phyloP scores from a whole-genome alignment of 805 yeast species.

The Candida chilensis region DNA sequence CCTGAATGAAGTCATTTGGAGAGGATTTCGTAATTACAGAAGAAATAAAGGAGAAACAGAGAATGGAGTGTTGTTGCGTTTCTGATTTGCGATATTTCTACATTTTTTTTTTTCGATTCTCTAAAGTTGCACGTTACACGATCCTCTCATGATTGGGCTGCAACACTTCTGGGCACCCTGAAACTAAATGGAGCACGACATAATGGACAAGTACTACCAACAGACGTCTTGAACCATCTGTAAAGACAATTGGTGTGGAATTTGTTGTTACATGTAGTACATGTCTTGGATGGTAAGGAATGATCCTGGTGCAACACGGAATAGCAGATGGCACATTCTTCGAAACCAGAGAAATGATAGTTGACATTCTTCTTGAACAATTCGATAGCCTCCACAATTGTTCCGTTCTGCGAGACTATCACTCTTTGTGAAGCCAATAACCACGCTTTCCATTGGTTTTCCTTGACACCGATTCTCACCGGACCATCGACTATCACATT shows the following conservation, averaged over 20 bases:
- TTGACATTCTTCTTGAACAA: constrained; percentile 67
- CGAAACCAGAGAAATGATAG: constrained; percentile 86
- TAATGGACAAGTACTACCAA: constrained; percentile 87
- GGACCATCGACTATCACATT: constrained; percentile 73
- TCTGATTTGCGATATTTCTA: too few relatives aligned
- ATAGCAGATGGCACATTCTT: constrained; percentile 96
- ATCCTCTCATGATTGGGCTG: too few relatives aligned
- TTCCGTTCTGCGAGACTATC: constrained; percentile 65
- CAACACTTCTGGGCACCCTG: constrained; percentile 9
- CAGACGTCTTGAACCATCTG: constrained; percentile 96
- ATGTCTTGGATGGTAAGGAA: constrained; percentile 80
- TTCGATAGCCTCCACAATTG: constrained; percentile 59
- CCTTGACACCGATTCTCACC: constrained; percentile 78
- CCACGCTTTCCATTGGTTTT: constrained; percentile 94
- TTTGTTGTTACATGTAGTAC: constrained; percentile 86
- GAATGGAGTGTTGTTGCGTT: too few relatives aligned
- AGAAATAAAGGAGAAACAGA: too few relatives aligned
- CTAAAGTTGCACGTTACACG: too few relatives aligned
- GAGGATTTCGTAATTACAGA: too few relatives aligned
- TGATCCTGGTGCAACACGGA: constrained; percentile 86
- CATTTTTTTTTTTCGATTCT: too few relatives aligned
- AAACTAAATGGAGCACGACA: constrained; percentile 67
- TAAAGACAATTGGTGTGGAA: constrained; percentile 94
- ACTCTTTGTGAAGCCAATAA: constrained; percentile 81
- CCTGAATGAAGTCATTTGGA: too few relatives aligned